Evolutionary conservation across 345 rosid species (phyloP).

Genomic region (Populus pruinosa): DNA sequence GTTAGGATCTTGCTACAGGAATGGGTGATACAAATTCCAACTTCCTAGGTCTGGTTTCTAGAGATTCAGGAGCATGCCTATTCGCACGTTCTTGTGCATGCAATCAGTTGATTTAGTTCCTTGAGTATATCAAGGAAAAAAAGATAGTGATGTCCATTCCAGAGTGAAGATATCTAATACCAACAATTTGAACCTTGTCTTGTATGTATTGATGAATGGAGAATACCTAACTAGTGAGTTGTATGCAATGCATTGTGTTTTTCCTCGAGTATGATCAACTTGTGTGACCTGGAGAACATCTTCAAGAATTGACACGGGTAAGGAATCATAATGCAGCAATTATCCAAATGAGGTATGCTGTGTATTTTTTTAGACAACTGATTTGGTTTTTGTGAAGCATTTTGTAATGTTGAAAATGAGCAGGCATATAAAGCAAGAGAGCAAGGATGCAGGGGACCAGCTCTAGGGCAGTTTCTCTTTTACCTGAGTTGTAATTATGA

Average conservation of each 20-base stretch:
- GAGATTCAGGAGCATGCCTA: too few species aligned
- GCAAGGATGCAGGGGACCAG: background rate
- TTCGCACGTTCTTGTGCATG: too few species aligned
- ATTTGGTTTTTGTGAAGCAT: background rate
- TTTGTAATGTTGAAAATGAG: background rate
- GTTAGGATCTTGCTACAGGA: background rate
- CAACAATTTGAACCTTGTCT: background rate
- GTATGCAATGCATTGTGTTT: background rate
- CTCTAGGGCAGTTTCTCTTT: background rate
- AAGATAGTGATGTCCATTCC: background rate
- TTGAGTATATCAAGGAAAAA: too few species aligned
- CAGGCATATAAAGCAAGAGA: background rate
- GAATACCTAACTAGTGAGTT: background rate
- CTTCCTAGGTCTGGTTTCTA: too few species aligned
- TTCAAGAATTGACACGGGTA: background rate
- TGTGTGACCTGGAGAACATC: background rate
- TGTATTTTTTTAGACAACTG: background rate
- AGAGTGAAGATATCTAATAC: background rate
- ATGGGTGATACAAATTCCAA: background rate
- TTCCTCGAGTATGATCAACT: background rate
- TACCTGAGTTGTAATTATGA: background rate
- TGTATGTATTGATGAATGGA: background rate
- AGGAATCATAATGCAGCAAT: too few species aligned
- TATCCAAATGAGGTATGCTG: too few species aligned
- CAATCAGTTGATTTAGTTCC: too few species aligned